Conservation (phyloP, 495 filamentous ascomycete species). For the Poronia punctata region DNA sequence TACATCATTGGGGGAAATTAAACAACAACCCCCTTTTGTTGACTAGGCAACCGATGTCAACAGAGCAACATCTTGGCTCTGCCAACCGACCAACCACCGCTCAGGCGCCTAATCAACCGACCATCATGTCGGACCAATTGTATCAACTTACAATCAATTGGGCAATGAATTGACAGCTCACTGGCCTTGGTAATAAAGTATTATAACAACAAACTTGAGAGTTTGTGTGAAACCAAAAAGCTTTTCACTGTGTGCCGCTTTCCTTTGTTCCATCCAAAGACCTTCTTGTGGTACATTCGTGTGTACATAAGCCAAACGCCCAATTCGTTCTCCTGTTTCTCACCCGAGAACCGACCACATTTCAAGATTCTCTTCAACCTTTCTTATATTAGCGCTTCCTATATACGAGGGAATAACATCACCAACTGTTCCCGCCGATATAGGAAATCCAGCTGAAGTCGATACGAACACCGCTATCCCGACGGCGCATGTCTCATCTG, state of each 20-base stretch:
- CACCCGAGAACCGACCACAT: constrained; percentile 22
- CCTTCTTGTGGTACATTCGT: constrained; percentile 7
- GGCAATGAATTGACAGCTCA: constrained; percentile 10
- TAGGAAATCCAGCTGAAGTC: too few species aligned
- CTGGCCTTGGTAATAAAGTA: too few species aligned
- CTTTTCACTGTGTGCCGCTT: background rate
- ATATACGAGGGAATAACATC: constrained; percentile 23
- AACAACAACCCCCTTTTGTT: background rate
- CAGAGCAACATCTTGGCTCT: background rate
- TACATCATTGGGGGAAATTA: constrained; percentile 4
- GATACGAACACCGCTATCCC: background rate
- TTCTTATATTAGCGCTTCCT: constrained; percentile 30
- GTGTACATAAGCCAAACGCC: background rate
- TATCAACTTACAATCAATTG: constrained; percentile 1
- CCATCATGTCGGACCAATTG: too few species aligned
- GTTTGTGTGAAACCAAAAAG: too few species aligned
- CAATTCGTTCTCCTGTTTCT: constrained; percentile 2
- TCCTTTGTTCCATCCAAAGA: background rate
- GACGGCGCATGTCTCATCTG: constrained; percentile 3
- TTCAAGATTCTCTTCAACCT: constrained; percentile 39
- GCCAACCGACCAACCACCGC: background rate
- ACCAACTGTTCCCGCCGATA: too few species aligned
- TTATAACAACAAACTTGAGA: background rate
- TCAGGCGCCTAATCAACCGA: constrained; percentile 3
- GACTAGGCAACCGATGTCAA: constrained; percentile 9